A percentile compares a stretch with the other conserved stretches of the same genome.
phyloP scores from a whole-genome alignment of 108 stramenopile species.

The Fistulifera pelliculosa region DNA sequence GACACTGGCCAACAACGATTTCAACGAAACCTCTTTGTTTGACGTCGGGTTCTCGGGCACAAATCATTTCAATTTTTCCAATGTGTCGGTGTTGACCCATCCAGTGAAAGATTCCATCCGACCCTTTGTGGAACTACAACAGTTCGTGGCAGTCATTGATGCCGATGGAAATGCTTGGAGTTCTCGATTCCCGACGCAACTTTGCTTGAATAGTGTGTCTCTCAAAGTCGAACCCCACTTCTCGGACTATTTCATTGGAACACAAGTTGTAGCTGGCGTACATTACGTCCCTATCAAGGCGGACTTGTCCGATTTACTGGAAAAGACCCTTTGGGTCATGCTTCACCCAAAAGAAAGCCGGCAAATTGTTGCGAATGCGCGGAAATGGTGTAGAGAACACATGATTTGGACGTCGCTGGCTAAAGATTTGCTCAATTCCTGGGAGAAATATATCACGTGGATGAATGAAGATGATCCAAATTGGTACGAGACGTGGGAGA shows the following conservation, averaged over 20 bases:
- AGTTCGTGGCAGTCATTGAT: conserved; percentile 37
- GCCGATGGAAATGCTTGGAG: conserved; percentile 49
- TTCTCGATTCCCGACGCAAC: conserved; percentile 28
- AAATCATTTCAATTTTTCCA: background rate
- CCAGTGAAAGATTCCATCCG: background rate
- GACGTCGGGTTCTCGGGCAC: background rate
- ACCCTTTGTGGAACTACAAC: background rate
- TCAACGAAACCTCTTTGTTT: background rate
- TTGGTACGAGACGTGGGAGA: background rate
- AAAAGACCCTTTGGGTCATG: conserved; percentile 19
- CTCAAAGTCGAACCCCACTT: conserved; percentile 42
- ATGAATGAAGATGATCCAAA: background rate
- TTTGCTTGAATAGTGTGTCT: conserved; percentile 39
- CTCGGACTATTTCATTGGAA: conserved; percentile 25
- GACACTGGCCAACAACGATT: background rate
- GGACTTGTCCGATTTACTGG: conserved; percentile 22
- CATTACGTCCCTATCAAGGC: conserved; percentile 40
- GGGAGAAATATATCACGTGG: background rate
- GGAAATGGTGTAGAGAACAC: conserved; percentile 31
- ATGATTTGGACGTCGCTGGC: conserved; percentile 5
- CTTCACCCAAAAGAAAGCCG: conserved; percentile 16
- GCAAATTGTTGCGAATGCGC: conserved; percentile 26
- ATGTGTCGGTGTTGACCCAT: no score
- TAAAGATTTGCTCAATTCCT: background rate
- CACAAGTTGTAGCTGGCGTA: conserved; percentile 20